These are phyloP conservation scores for Penicillium paxilli DNA, from an alignment of 495 filamentous ascomycete genomes.

Conservation along the genomic window DNA sequence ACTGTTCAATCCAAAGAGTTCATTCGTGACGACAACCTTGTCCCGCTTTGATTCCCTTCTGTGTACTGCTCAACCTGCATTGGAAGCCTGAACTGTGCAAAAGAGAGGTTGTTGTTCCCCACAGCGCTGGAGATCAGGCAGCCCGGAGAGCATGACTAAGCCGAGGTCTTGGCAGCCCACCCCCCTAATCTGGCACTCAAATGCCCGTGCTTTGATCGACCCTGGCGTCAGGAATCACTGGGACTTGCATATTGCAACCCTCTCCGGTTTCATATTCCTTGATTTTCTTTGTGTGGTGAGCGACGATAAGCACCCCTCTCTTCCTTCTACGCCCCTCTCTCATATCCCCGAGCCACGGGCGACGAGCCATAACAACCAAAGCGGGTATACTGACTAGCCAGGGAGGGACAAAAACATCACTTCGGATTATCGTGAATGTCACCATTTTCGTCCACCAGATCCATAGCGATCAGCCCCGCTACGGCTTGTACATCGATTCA, in stretches of 20 bases:
- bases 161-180: slow-evolving; percentile 18
- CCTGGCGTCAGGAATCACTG: slow-evolving; percentile 26
- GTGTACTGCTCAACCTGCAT: too few relatives aligned
- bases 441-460: slow-evolving; percentile 15
- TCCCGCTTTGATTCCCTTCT: too few relatives aligned
- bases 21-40: too few relatives aligned
- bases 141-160: background rate
- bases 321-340: background rate
- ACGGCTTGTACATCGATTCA: slow-evolving; percentile 5
- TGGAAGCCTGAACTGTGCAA: too few relatives aligned
- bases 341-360: slow-evolving; percentile 7
- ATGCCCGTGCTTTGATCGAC: slow-evolving; percentile 32
- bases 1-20: background rate
- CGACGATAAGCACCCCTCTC: background rate
- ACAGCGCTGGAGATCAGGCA: background rate
- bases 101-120: too few relatives aligned
- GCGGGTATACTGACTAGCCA: slow-evolving; percentile 30
- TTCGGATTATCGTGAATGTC: slow-evolving; percentile 22
- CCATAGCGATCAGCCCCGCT: slow-evolving; percentile 16
- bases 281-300: slow-evolving; percentile 19
- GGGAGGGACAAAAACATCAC: slow-evolving; percentile 24
- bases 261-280: slow-evolving; percentile 13
- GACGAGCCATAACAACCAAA: slow-evolving; percentile 9
- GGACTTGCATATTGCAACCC: slow-evolving; percentile 25
- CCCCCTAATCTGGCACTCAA: slow-evolving; percentile 25